Percentiles rank a stretch among this genome's conserved stretches.
Evolutionary conservation across 306 rosid species (phyloP).

Genomic region (Gleditsia sinensis): DNA sequence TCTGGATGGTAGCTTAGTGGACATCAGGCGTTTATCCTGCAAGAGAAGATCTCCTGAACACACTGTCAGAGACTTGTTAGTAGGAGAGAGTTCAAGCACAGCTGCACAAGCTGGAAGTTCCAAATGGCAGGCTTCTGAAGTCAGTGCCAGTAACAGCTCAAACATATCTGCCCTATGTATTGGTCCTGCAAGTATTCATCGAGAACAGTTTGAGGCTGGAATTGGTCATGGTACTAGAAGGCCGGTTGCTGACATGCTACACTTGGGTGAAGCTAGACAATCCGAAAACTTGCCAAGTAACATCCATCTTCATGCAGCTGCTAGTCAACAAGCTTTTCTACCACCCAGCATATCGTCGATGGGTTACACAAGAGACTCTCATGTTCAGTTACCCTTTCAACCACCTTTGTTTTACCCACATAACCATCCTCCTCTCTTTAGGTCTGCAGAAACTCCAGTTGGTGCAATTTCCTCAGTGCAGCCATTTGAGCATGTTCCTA

Average conservation of each 20-base stretch:
- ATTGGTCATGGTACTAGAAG: neutral
- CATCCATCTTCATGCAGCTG: slow-evolving; percentile 5
- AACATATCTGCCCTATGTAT: neutral
- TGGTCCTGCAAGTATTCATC: neutral
- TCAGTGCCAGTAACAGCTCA: neutral
- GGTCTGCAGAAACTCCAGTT: neutral
- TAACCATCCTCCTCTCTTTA: neutral
- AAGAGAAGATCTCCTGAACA: slow-evolving; percentile 31
- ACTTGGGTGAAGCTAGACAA: neutral
- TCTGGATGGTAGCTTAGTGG: neutral
- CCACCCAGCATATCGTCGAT: neutral
- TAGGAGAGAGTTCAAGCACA: slow-evolving; percentile 27
- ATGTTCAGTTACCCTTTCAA: neutral
- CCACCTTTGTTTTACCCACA: neutral
- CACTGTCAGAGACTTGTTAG: neutral
- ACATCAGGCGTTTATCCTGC: neutral
- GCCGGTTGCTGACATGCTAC: slow-evolving; percentile 5
- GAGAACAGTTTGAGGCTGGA: neutral
- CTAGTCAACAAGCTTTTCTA: slow-evolving; percentile 10
- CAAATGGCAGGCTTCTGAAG: slow-evolving; percentile 3
- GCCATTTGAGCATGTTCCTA: neutral
- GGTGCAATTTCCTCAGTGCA: neutral
- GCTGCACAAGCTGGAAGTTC: neutral
- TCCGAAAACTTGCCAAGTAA: neutral
- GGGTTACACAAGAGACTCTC: neutral